Conservation (phyloP, 257 asterid genomes). For the Nicotiana sylvestris region DNA sequence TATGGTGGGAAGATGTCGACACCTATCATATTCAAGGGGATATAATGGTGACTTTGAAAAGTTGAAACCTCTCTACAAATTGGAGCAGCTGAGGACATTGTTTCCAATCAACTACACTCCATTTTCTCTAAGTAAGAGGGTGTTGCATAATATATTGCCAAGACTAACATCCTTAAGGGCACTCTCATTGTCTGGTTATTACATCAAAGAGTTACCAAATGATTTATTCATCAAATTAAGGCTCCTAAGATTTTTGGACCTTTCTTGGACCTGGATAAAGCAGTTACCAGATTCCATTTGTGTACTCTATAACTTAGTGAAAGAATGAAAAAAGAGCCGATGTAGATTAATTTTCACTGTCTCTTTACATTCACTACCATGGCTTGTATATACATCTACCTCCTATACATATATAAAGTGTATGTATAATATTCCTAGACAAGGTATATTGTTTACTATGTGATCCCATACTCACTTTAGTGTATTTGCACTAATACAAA, state of each 20-base stretch:
- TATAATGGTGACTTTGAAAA: not conserved
- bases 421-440: too few species aligned
- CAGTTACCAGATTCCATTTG: not conserved
- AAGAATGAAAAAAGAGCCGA: too few species aligned
- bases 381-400: too few species aligned
- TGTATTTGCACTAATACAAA: too few species aligned
- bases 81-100: not conserved
- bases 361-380: too few species aligned
- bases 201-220: too few species aligned
- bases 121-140: not conserved
- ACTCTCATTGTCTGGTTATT: too few species aligned
- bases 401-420: too few species aligned
- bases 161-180: not conserved
- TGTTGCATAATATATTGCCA: not conserved
- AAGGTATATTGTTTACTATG: too few species aligned
- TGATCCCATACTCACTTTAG: too few species aligned
- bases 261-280: not conserved
- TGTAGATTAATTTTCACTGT: too few species aligned
- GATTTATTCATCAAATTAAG: not conserved
- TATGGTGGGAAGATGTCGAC: not conserved
- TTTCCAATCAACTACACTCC: not conserved
- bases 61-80: not conserved
- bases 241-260: not conserved
- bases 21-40: not conserved
- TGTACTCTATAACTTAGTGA: conserved; percentile 2